A percentile compares a stretch with the other conserved stretches of the same genome.
Conservation (phyloP, 2,329 filamentous ascomycete genomes). For the Nectriaceae sp. region DNA sequence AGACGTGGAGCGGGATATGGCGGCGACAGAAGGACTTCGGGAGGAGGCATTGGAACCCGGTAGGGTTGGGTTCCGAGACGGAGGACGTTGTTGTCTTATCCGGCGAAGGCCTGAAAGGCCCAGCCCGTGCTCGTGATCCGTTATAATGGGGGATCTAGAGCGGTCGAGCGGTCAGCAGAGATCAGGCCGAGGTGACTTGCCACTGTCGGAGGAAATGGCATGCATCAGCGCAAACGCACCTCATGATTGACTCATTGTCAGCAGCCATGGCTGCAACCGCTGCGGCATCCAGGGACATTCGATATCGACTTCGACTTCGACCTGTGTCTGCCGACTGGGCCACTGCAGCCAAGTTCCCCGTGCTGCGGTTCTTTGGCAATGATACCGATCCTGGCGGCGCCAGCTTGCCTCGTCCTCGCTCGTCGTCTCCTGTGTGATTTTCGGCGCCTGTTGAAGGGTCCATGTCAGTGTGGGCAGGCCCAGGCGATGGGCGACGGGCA, state of each 20-base stretch:
- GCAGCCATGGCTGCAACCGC: constrained; percentile 57
- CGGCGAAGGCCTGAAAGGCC: constrained; percentile 85
- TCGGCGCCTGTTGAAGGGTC: constrained; percentile 31
- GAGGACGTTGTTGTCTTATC: constrained; percentile 81
- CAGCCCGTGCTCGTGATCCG: constrained; percentile 85
- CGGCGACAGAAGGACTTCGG: constrained; percentile 57
- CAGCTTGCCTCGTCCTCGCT: constrained; percentile 48
- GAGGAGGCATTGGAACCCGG: constrained; percentile 65
- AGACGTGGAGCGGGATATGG: constrained; percentile 68
- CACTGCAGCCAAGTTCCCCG: constrained; percentile 58
- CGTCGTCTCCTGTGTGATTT: constrained; percentile 34
- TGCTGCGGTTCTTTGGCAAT: constrained; percentile 66
- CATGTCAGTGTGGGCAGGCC: constrained; percentile 23
- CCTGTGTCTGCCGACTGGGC: constrained; percentile 49
- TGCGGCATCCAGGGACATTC: constrained; percentile 77
- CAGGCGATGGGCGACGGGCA: constrained; percentile 9
- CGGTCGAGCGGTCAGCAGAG: constrained; percentile 30
- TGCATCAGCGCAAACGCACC: constrained; percentile 50
- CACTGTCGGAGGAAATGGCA: constrained; percentile 17
- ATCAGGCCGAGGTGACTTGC: constrained; percentile 14
- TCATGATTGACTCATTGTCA: constrained; percentile 72
- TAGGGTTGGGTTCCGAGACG: constrained; percentile 64
- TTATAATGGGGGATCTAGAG: constrained; percentile 75
- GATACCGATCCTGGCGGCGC: constrained; percentile 53
- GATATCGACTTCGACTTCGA: constrained; percentile 66